Evolutionary conservation across 768 basidiomycete species (phyloP).

Genomic region (Pholiota conissans): DNA sequence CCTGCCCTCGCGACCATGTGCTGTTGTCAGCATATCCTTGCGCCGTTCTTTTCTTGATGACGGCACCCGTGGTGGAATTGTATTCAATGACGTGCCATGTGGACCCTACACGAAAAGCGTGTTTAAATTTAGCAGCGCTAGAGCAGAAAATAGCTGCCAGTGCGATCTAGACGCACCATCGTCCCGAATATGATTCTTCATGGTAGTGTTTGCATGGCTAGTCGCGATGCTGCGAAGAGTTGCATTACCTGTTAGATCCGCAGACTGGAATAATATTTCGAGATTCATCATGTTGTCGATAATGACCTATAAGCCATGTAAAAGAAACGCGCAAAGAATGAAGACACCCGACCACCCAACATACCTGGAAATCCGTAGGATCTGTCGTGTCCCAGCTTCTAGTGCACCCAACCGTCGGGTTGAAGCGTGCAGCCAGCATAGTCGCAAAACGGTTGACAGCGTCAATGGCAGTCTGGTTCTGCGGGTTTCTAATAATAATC

Average conservation of each 20-base stretch:
- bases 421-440: slow-evolving; percentile 58
- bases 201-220: slow-evolving; percentile 65
- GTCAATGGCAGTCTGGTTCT: slow-evolving; percentile 53
- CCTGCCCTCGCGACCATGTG: slow-evolving; percentile 76
- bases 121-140: background rate
- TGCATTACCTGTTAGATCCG: slow-evolving; percentile 56
- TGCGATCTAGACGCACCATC: slow-evolving; percentile 51
- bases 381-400: slow-evolving; percentile 66
- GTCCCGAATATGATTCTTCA: slow-evolving; percentile 61
- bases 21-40: slow-evolving; percentile 67
- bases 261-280: slow-evolving; percentile 62
- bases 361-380: slow-evolving; percentile 58
- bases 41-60: slow-evolving; percentile 54
- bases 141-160: background rate
- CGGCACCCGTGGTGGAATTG: slow-evolving; percentile 60
- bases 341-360: slow-evolving; percentile 9
- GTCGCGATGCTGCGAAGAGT: slow-evolving; percentile 62
- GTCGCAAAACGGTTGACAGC: slow-evolving; percentile 59
- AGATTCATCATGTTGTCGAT: slow-evolving; percentile 85
- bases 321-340: background rate
- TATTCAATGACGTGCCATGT: slow-evolving; percentile 69
- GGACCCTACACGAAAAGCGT: slow-evolving; percentile 30
- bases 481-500: slow-evolving; percentile 44
- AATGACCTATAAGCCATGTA: slow-evolving; percentile 45
- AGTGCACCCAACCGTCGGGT: slow-evolving; percentile 62